Percentiles rank a stretch among this genome's conserved stretches.
These are phyloP conservation scores for Ceriops zippeliana DNA, from an alignment of 345 rosid genomes.

Conservation along the genomic window DNA sequence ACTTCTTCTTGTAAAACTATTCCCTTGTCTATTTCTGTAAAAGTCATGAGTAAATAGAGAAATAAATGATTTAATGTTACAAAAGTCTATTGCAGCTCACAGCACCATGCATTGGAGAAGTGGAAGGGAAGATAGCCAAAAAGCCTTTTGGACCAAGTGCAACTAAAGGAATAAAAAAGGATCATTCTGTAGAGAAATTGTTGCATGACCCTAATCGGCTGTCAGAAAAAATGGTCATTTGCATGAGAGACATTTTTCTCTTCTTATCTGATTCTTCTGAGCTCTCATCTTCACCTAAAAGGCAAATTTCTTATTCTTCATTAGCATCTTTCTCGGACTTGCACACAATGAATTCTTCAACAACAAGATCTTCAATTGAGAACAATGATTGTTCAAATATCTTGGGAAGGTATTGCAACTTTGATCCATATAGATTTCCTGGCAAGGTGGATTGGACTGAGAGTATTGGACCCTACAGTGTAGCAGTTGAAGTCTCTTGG, in stretches of 20 bases:
- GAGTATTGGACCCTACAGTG: constrained; percentile 58
- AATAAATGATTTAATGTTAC: constrained; percentile 3
- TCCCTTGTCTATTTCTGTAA: constrained; percentile 4
- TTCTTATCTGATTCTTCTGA: constrained; percentile 74
- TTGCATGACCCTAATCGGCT: constrained; percentile 79
- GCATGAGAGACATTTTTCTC: constrained; percentile 88
- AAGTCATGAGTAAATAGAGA: constrained; percentile 1
- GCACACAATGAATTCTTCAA: constrained; percentile 37
- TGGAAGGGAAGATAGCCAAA: constrained; percentile 22
- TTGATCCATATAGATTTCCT: constrained; percentile 77
- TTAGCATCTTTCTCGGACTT: constrained; percentile 71
- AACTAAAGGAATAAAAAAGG: constrained; percentile 18
- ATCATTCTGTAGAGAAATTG: constrained; percentile 42
- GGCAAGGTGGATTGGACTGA: constrained; percentile 88
- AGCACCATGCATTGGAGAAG: constrained; percentile 18
- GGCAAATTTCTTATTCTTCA: constrained; percentile 75
- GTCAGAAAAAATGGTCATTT: constrained; percentile 84
- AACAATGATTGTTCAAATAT: constrained; percentile 44
- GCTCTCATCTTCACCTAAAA: constrained; percentile 73
- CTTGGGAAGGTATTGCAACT: constrained; percentile 51
- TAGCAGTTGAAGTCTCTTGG: constrained; percentile 83
- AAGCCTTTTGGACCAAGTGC: constrained; percentile 12
- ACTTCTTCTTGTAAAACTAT: not conserved
- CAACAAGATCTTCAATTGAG: constrained; percentile 71
- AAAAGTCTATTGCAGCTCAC: constrained; percentile 20